Evolutionary conservation across 2,329 filamentous ascomycete genomes (phyloP).

Genomic region (Diaporthe helianthi): DNA sequence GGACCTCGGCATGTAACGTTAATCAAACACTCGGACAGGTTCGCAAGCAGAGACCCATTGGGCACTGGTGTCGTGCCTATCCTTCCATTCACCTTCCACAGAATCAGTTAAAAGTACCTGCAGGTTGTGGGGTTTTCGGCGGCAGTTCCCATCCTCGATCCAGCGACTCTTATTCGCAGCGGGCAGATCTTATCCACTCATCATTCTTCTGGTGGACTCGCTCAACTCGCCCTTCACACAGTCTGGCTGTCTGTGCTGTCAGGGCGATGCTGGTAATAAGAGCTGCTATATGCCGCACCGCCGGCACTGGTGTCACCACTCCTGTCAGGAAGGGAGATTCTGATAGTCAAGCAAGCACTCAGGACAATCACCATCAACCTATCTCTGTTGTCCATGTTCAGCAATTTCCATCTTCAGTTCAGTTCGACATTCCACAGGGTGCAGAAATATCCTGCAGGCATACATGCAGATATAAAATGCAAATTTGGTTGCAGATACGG

Average conservation of each 20-base stretch:
- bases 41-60: conserved; percentile 18
- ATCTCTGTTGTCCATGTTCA: neutral
- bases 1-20: conserved; percentile 16
- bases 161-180: neutral
- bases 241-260: neutral
- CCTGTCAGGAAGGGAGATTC: neutral
- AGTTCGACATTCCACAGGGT: neutral
- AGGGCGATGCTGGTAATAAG: neutral
- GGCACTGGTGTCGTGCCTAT: neutral
- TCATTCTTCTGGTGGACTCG: neutral
- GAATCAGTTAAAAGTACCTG: conserved; percentile 6
- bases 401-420: neutral
- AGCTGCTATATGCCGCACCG: neutral
- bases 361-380: neutral
- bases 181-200: neutral
- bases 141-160: neutral
- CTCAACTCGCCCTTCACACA: neutral
- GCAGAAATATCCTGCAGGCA: neutral
- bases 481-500: neutral
- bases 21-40: neutral
- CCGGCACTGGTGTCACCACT: too few species aligned
- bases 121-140: neutral
- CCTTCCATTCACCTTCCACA: neutral
- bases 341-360: neutral
- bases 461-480: neutral